Evolutionary conservation across 352 stramenopile genomes (phyloP).

Genomic region (Phytopythium delawarense): DNA sequence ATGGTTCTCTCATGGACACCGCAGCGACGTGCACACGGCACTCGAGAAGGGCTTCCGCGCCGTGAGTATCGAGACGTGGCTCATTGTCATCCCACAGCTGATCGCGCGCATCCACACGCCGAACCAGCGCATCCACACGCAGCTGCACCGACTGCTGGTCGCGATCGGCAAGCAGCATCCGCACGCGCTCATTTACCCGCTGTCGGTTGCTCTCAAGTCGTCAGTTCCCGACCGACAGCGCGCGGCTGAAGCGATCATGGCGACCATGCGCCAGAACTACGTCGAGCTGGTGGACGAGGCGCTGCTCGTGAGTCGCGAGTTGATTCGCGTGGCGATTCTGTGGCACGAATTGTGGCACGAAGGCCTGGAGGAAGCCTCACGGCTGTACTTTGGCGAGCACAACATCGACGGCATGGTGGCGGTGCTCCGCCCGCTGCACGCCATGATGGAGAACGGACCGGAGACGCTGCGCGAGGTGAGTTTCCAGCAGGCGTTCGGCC

Average conservation of each 20-base stretch:
- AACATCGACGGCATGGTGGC: slow-evolving; percentile 96
- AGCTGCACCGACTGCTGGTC: slow-evolving; percentile 87
- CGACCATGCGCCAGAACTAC: slow-evolving; percentile 91
- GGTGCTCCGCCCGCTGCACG: slow-evolving; percentile 92
- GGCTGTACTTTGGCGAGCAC: slow-evolving; percentile 96
- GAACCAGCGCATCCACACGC: slow-evolving; percentile 57
- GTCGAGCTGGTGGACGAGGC: slow-evolving; percentile 94
- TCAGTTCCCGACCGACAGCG: slow-evolving; percentile 83
- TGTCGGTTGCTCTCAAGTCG: slow-evolving; percentile 96
- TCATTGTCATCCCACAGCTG: slow-evolving; percentile 97
- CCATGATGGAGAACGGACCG: slow-evolving; percentile 87
- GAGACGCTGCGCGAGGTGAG: slow-evolving; percentile 75
- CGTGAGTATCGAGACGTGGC: slow-evolving; percentile 96
- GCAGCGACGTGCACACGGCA: slow-evolving; percentile 82
- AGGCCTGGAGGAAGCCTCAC: slow-evolving; percentile 96
- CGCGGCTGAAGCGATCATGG: slow-evolving; percentile 95
- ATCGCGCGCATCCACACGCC: slow-evolving; percentile 89
- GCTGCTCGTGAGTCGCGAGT: slow-evolving; percentile 93
- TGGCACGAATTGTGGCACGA: slow-evolving; percentile 99
- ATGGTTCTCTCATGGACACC: slow-evolving; percentile 96
- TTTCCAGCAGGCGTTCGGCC: slow-evolving; percentile 90
- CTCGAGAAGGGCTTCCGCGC: slow-evolving; percentile 83
- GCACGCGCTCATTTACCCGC: slow-evolving; percentile 97
- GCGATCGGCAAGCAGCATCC: slow-evolving; percentile 92
- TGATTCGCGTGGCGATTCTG: slow-evolving; percentile 98